Evolutionary conservation across 306 rosid species (phyloP), one percentile per base, ranked within the genome.

Genomic region (Pterocarpus macrocarpus): DNA sequence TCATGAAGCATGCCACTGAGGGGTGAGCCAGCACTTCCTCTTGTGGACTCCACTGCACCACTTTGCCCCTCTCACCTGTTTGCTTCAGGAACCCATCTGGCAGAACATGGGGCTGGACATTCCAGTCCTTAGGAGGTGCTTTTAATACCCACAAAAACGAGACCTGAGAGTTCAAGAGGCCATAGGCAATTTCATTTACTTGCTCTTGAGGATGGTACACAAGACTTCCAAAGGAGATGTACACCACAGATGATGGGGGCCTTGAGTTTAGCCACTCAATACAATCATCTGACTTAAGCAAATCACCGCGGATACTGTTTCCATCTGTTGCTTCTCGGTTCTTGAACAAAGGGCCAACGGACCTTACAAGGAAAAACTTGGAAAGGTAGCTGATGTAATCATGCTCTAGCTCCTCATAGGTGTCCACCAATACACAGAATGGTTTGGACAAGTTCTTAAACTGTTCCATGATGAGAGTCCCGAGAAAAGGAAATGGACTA

Each of bases 41-140:
- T 15, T 93, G 97, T 34, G 91, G 86, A 6, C 97, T 85, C 97
- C 96, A 93, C 12, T 83, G 44, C 22, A 93, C 92, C 5, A 93
- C 77, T 49, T 73, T 93, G 0, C 94, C 97, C 36, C 64, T 88
- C 1, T 78, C 90, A 12, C 76, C 76, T 0, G 79, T 87, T 30
- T 83, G 83, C 32, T 88, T 90, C 9, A 82, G 6, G 17, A 93
- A 88, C 61, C 87, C 93, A 1, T 85, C 86, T 0, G 93, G 97
- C 8, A 93, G 67, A 64, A 44, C 80, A 1, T 82, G 91, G 1
- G 80, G 13, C 1, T 73, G 3, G 0, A 16, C 2, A 0, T 32
- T 49, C 85, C 0, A 4, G 0, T 9, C 73, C 17, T 72, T 75
- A 28, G 10, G 7, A 0, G 94, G 93, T 0, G 90, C 94, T 32